These are phyloP conservation scores for Collariella sp. DNA, from an alignment of 495 filamentous ascomycete species.

Conservation along the genomic window DNA sequence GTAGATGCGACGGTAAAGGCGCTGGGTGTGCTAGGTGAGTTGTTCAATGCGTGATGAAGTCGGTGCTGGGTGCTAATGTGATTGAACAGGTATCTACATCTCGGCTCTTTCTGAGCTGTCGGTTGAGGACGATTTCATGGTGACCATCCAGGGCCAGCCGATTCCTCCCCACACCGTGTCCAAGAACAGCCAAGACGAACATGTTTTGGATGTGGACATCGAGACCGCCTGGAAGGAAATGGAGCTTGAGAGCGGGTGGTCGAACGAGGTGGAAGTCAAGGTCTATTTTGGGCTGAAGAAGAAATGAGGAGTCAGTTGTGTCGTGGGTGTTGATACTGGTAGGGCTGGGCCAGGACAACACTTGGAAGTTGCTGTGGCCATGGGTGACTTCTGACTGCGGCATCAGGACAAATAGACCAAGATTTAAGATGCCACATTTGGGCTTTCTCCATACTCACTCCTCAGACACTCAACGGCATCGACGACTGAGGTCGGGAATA, in stretches of 20 bases:
- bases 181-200: constrained; percentile 43
- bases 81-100: constrained; percentile 54
- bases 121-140: constrained; percentile 62
- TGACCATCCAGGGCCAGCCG: constrained; percentile 60
- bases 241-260: constrained; percentile 64
- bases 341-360: no score
- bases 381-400: no score
- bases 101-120: constrained; percentile 52
- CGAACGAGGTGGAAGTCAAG: constrained; percentile 72
- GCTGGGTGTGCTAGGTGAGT: constrained; percentile 65
- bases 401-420: no score
- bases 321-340: no score
- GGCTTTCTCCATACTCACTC: no score
- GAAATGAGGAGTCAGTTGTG: not conserved
- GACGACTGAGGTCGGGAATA: no score
- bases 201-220: constrained; percentile 70
- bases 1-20: constrained; percentile 67
- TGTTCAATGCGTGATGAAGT: not conserved
- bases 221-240: constrained; percentile 70
- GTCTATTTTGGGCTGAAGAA: constrained; percentile 41
- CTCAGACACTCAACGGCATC: no score
- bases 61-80: not conserved
- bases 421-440: no score
- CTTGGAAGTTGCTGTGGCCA: no score
- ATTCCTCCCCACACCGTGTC: constrained; percentile 59